Conservation (phyloP, 495 filamentous ascomycete species). For the Arthonia radiata region DNA sequence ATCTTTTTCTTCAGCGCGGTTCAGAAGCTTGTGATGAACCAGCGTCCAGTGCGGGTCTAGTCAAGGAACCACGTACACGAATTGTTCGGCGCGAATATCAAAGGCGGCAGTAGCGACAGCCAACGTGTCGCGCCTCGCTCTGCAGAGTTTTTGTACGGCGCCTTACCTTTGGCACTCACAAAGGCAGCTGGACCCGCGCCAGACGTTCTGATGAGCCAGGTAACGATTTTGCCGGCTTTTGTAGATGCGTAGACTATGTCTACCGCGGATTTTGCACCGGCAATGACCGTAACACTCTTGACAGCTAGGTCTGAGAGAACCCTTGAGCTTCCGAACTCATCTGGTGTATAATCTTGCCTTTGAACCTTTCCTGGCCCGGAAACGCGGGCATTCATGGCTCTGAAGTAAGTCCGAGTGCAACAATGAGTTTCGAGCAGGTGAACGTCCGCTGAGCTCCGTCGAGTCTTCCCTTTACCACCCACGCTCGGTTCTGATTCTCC, state of each 20-base stretch:
- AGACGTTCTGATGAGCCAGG: conserved; percentile 2
- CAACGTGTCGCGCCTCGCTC: too few species aligned
- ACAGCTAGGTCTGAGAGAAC: neutral
- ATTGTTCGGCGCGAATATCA: conserved; percentile 5
- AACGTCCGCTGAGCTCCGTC: too few species aligned
- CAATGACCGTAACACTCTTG: conserved; percentile 1
- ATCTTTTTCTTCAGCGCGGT: conserved; percentile 5
- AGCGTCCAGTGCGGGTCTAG: conserved; percentile 8
- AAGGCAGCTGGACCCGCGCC: conserved; percentile 2
- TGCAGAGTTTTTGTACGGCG: too few species aligned
- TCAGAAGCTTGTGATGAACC: conserved; percentile 9
- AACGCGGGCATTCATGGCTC: conserved; percentile 1
- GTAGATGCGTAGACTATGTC: conserved; percentile 2
- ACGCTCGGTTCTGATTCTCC: too few species aligned
- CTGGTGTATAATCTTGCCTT: conserved; percentile 1
- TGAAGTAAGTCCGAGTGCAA: neutral
- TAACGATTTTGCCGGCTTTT: conserved; percentile 4
- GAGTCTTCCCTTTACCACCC: too few species aligned
- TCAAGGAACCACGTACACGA: conserved; percentile 14
- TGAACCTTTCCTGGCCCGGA: neutral
- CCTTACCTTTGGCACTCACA: too few species aligned
- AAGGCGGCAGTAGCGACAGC: conserved; percentile 4
- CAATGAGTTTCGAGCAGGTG: too few species aligned
- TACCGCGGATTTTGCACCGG: conserved; percentile 2
- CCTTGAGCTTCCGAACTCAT: conserved; percentile 1